phyloP scores from a whole-genome alignment of 345 rosid genomes.

The Eucalyptus curtisii region DNA sequence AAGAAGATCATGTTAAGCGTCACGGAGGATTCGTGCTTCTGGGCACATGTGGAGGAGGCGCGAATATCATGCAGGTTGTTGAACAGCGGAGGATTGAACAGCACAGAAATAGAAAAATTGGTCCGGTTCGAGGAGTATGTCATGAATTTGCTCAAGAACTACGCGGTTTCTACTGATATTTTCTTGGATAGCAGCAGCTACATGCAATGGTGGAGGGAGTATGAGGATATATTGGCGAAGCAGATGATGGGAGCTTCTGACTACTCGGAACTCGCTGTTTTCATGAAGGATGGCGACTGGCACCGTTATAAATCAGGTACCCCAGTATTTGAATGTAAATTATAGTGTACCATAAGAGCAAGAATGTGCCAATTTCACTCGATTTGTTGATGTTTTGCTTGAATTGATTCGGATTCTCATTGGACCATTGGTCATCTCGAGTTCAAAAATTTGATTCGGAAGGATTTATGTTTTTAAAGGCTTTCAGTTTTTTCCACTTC shows the following conservation, averaged over 20 bases:
- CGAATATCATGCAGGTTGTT: slow-evolving; percentile 2
- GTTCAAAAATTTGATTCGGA: background rate
- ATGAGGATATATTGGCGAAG: slow-evolving; percentile 1
- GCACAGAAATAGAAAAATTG: background rate
- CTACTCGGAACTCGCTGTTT: slow-evolving; percentile 9
- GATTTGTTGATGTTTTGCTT: background rate
- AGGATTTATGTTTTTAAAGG: background rate
- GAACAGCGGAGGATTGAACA: background rate
- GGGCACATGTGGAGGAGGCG: slow-evolving; percentile 78
- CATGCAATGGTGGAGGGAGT: slow-evolving; percentile 61
- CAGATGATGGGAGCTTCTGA: background rate
- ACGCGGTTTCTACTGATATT: slow-evolving; percentile 56
- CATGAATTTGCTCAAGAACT: slow-evolving; percentile 16
- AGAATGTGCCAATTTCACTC: background rate
- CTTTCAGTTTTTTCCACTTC: no score
- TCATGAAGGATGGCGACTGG: slow-evolving; percentile 18
- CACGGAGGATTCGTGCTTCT: slow-evolving; percentile 66
- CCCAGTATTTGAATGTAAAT: background rate
- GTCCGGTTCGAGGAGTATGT: slow-evolving; percentile 21
- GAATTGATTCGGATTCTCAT: background rate
- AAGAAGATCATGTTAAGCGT: slow-evolving; percentile 8
- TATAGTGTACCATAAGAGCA: background rate
- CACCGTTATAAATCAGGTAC: slow-evolving; percentile 3
- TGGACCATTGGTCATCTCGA: background rate
- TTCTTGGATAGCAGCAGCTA: slow-evolving; percentile 48